phyloP scores from a whole-genome alignment of 2,329 filamentous ascomycete species.

The Dryadomyces quercivorus region DNA sequence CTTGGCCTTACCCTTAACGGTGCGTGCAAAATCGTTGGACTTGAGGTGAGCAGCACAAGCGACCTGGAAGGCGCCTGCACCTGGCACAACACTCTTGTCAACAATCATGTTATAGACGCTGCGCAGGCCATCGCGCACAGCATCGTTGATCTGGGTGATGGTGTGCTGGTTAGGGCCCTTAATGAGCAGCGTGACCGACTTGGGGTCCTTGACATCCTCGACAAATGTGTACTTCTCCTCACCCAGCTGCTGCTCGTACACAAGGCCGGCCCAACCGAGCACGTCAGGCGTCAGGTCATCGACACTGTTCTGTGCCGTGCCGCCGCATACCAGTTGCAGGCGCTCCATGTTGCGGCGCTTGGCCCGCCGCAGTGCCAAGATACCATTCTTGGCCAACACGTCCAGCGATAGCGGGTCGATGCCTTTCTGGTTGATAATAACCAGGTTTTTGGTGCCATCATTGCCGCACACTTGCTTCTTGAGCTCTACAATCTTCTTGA shows the following conservation, averaged over 20 bases:
- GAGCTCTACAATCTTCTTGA: conserved; percentile 93
- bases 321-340: conserved; percentile 87
- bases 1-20: conserved; percentile 95
- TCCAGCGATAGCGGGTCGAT: conserved; percentile 95
- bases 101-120: conserved; percentile 99
- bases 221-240: conserved; percentile 99
- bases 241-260: conserved; percentile 94
- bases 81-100: conserved; percentile 90
- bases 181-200: conserved; percentile 94
- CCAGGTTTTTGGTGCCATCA: conserved; percentile 89
- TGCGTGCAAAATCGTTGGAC: conserved; percentile 75
- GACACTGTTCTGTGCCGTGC: conserved; percentile 86
- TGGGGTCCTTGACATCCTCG: conserved; percentile 96
- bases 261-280: conserved; percentile 88
- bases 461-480: conserved; percentile 96
- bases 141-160: conserved; percentile 92
- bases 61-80: conserved; percentile 90
- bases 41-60: conserved; percentile 80
- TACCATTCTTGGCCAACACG: conserved; percentile 95
- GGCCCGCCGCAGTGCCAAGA: conserved; percentile 82
- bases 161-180: conserved; percentile 97
- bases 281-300: conserved; percentile 81
- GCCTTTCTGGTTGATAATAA: conserved; percentile 98
- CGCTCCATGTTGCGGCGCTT: conserved; percentile 99
- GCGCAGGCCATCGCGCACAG: conserved; percentile 84